Conservation (phyloP, 1,139 yeast genomes). For the Debaryomyces udenii region DNA sequence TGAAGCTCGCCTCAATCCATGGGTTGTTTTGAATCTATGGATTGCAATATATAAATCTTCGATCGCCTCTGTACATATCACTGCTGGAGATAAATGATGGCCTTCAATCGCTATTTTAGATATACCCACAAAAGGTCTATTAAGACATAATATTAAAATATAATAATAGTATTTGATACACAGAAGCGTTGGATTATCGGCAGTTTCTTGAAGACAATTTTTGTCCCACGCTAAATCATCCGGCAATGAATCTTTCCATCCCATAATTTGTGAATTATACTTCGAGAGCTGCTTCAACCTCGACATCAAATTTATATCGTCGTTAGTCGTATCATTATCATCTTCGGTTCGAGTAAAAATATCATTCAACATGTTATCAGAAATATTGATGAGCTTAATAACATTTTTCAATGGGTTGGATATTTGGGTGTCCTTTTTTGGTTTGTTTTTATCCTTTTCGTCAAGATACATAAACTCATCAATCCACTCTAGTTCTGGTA, state of each 20-base stretch:
- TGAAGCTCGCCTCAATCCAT: slow-evolving; percentile 47
- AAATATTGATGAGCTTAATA: slow-evolving; percentile 53
- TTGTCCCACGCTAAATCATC: slow-evolving; percentile 55
- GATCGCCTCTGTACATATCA: slow-evolving; percentile 43
- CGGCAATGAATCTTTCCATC: slow-evolving; percentile 54
- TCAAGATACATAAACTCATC: slow-evolving; percentile 48
- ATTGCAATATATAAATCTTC: slow-evolving; percentile 47
- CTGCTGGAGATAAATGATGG: slow-evolving; percentile 30
- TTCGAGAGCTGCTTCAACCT: slow-evolving; percentile 43
- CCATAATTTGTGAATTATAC: slow-evolving; percentile 51
- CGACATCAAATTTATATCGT: slow-evolving; percentile 35
- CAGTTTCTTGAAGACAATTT: slow-evolving; percentile 41
- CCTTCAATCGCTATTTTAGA: slow-evolving; percentile 14
- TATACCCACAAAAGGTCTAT: slow-evolving; percentile 59
- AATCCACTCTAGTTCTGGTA: slow-evolving; percentile 62
- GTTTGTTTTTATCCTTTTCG: slow-evolving; percentile 20
- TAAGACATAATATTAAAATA: slow-evolving; percentile 56
- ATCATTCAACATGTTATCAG: slow-evolving; percentile 58
- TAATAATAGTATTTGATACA: slow-evolving; percentile 62
- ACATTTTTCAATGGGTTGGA: slow-evolving; percentile 51
- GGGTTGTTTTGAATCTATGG: slow-evolving; percentile 36
- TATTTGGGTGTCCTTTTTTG: slow-evolving; percentile 39
- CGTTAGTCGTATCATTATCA: slow-evolving; percentile 25
- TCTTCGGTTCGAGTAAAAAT: slow-evolving; percentile 44
- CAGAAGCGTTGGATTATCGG: slow-evolving; percentile 53